Base-by-base conservation (phyloP, 768 basidiomycete species). In the Rhizopogon salebrosus region DNA sequence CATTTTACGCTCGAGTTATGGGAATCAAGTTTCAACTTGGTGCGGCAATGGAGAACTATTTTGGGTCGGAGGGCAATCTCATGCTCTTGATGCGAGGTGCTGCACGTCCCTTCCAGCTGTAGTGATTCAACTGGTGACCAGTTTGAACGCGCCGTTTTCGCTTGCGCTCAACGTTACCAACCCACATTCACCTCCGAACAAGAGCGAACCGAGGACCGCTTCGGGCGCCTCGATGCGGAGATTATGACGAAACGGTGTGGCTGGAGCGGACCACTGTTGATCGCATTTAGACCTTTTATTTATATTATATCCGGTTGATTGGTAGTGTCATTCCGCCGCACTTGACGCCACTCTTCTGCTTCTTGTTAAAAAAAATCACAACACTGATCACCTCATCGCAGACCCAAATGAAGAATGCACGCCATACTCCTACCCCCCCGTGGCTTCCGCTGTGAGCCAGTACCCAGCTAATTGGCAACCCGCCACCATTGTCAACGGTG, bases 391-490 rank as follows among this genome's bases (percentile, higher is more conserved):
- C 16, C 16, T 37, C 3, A 9, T n/a, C 20, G 6, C 57, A 75
- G 75, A 66, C 52, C 57, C 68, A 2, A 62, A 56, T 37, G 24
- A 41, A 35, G 78, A 79, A 55, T 83, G 80, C 55, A 57, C 69
- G 2, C 57, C 69, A 0, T 81, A 83, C 61, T 60, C 59, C 49
- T 75, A 79, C 50, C 53, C 70, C 3, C 72, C 71, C 1, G 67
- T 75, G 3, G 34, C 62, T 0, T 53, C 64, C 6, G 64, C 69
- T 1, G 16, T 72, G 9, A 10, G 16, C 22, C 57, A 70, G 1
- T 82, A 80, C 60, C 80, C 81, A 2, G 6, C 69, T 6, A 61
- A 75, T 22, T 80, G 79, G 77, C 57, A 68, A n/a, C 57, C 65
- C 0, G 79, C 79, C 2, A 60, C 57, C 2, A 77, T 83, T 56